phyloP scores from a whole-genome alignment of 768 basidiomycete genomes.

The Psilocybe sp. region DNA sequence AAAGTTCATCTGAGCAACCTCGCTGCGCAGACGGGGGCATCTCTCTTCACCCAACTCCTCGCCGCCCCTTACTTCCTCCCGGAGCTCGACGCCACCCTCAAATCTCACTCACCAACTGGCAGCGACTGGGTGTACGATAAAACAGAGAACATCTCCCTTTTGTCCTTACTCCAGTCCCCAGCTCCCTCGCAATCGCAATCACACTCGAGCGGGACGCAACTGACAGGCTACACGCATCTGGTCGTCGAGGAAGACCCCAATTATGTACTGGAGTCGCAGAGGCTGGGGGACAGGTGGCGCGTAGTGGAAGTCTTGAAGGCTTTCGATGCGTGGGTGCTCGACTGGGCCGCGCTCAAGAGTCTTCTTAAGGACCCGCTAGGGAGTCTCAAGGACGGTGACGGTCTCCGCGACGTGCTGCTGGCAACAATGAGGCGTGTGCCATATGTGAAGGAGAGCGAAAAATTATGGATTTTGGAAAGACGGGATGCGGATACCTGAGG shows the following conservation, averaged over 20 bases:
- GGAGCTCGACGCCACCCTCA: slow-evolving; percentile 8
- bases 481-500: not conserved
- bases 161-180: slow-evolving; percentile 33
- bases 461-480: slow-evolving; percentile 51
- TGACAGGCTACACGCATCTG: slow-evolving; percentile 45
- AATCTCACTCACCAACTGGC: not conserved
- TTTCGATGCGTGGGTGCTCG: slow-evolving; percentile 37
- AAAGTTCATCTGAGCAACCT: slow-evolving; percentile 83
- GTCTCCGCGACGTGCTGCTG: slow-evolving; percentile 12
- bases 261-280: slow-evolving; percentile 10
- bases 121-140: slow-evolving; percentile 74
- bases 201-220: too few relatives aligned
- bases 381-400: not conserved
- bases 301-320: slow-evolving; percentile 40
- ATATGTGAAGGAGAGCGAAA: slow-evolving; percentile 34
- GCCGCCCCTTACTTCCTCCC: slow-evolving; percentile 47
- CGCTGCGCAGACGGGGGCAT: slow-evolving; percentile 87
- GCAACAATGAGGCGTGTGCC: slow-evolving; percentile 24
- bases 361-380: too few relatives aligned
- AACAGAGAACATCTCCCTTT: slow-evolving; percentile 59
- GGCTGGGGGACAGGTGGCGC: slow-evolving; percentile 33
- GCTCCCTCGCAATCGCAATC: slow-evolving; percentile 23
- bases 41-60: slow-evolving; percentile 77
- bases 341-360: slow-evolving; percentile 22
- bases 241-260: slow-evolving; percentile 48